Evolutionary conservation across 2,329 filamentous ascomycete genomes (phyloP).

Genomic region (Periconia sp.): DNA sequence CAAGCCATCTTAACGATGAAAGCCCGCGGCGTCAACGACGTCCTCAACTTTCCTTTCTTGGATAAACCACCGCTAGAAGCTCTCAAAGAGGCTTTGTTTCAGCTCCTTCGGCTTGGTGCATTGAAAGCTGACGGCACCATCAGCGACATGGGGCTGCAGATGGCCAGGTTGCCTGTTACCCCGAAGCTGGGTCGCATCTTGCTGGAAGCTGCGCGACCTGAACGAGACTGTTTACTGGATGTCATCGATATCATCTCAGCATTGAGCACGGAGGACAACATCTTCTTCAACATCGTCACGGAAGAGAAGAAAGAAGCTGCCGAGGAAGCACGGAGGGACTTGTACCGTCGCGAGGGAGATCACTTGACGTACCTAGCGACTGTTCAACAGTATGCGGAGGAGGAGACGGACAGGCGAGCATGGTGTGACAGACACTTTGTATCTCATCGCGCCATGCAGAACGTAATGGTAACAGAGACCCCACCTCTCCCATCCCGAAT

Average conservation of each 20-base stretch:
- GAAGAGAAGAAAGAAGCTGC: constrained; percentile 64
- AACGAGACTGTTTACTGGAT: constrained; percentile 74
- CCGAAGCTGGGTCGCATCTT: constrained; percentile 81
- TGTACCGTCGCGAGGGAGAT: constrained; percentile 63
- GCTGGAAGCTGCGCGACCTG: constrained; percentile 71
- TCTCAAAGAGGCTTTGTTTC: constrained; percentile 78
- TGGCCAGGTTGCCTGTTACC: constrained; percentile 81
- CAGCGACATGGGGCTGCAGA: constrained; percentile 71
- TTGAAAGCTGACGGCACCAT: constrained; percentile 72
- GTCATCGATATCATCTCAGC: constrained; percentile 80
- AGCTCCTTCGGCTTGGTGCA: constrained; percentile 77
- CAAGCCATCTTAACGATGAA: constrained; percentile 92
- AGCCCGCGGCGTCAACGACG: constrained; percentile 80
- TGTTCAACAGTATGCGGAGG: constrained; percentile 61
- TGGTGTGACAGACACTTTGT: constrained; percentile 64
- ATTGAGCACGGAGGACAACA: constrained; percentile 62
- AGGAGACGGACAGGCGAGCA: constrained; percentile 59
- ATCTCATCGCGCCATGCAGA: constrained; percentile 65
- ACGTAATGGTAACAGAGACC: constrained; percentile 55
- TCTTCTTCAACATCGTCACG: constrained; percentile 61
- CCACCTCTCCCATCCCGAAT: background rate
- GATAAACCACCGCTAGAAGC: constrained; percentile 76
- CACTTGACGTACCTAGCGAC: constrained; percentile 64
- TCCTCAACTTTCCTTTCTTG: constrained; percentile 81
- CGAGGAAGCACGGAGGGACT: constrained; percentile 55